phyloP scores from a whole-genome alignment of 2,329 filamentous ascomycete species.

The Penicillium sp. region DNA sequence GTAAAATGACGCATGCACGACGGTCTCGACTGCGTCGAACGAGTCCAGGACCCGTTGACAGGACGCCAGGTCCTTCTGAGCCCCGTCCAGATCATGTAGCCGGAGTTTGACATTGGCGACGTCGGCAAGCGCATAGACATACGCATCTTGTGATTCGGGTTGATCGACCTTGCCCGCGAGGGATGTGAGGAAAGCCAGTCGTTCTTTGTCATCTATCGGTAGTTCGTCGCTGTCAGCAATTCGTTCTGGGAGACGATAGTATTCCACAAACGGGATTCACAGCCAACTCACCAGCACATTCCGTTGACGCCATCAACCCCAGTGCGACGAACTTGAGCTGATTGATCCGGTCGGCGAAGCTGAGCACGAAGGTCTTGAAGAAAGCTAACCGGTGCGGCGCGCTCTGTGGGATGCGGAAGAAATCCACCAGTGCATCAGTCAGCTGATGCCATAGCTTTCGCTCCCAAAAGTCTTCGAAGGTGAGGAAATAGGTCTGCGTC shows the following conservation, averaged over 20 bases:
- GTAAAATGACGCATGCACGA: conserved; percentile 96
- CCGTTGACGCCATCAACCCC: conserved; percentile 78
- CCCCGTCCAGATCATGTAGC: conserved; percentile 73
- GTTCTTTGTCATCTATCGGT: conserved; percentile 73
- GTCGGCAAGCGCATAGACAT: conserved; percentile 88
- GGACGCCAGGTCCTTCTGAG: conserved; percentile 79
- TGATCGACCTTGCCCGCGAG: conserved; percentile 87
- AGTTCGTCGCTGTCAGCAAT: conserved; percentile 2
- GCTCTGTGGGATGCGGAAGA: conserved; percentile 81
- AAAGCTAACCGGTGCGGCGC: conserved; percentile 79
- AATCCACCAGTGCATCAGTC: conserved; percentile 80
- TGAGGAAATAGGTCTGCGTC: conserved; percentile 80
- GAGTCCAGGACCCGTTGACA: conserved; percentile 84
- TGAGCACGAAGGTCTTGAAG: conserved; percentile 92
- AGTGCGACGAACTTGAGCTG: conserved; percentile 94
- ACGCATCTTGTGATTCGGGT: conserved; percentile 88
- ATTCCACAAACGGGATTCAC: conserved; percentile 15
- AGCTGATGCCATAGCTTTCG: conserved; percentile 99
- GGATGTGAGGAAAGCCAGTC: conserved; percentile 76
- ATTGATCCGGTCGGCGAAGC: conserved; percentile 98
- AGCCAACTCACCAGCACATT: conserved; percentile 56
- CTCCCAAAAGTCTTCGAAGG: conserved; percentile 97
- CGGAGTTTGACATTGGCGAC: conserved; percentile 83
- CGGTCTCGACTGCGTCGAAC: conserved; percentile 92
- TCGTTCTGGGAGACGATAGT: too few relatives aligned